Evolutionary conservation across 768 basidiomycete genomes (phyloP), one percentile per base, ranked within the genome.

Genomic region (Hydnomerulius pinastri): DNA sequence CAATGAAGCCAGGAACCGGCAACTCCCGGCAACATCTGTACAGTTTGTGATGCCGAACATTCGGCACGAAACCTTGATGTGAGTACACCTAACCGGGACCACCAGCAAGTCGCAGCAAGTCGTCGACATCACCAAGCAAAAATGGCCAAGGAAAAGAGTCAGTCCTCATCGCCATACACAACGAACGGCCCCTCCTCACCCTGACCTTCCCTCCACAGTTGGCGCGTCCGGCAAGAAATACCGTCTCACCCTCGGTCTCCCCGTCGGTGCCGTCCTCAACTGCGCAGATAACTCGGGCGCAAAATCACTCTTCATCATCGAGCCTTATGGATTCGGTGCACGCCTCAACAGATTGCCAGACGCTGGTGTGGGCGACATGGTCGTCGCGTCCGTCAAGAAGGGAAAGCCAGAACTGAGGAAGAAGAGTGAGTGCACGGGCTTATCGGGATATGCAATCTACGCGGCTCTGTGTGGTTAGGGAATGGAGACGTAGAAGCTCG

Each of bases 211-310:
- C 15, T 15, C 45, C 57, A 59, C 62, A 79, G 77, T 74, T 56
- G 73, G 74, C 63, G 82, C 87, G 56, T 82, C 92, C 65, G 96
- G 96, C 69, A 94, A 90, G 76, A 99, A 98, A 77, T 98, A 87
- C 84, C 86, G 94, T 63, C 79, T 98, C 79, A 95, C 90, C 41
- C 83, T 92, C 57, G 91, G 89, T 90, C 87, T 95, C 46, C 93
- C 92, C 54, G 89, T 90, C 57, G 92, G 92, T 59, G 93, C 93
- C 60, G 93, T 97, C 57, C 78, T 97, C 68, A 96, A 96, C 73
- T 97, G 97, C 74, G 94, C 94, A 43, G 97, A 99, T 80, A 99
- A 99, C 86, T 92, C 90, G 67, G 97, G 97, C 58, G 97, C 96
- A 60, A 99, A 98, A 78, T 92, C 88, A 49, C 81, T 97, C 58